A percentile compares a stretch with the other conserved stretches of the same genome.
Conservation (phyloP, 2,329 filamentous ascomycete genomes). For the Lecanoromycetidae sp. region DNA sequence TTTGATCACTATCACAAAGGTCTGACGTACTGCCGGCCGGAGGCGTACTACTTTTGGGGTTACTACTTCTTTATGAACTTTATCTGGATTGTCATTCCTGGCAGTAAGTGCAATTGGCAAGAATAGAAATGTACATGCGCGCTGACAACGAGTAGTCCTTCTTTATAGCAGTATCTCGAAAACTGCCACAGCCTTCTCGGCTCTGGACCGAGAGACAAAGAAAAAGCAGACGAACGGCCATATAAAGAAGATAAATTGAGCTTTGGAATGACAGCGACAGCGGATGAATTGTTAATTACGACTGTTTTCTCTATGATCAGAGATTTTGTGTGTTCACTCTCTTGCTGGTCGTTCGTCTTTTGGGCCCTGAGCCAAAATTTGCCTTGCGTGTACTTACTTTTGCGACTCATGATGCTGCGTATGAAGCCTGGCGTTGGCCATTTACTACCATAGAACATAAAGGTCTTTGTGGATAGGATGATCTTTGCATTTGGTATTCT, state of each 20-base stretch:
- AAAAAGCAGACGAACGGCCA: slow-evolving; percentile 21
- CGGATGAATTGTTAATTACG: neutral
- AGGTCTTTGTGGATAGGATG: slow-evolving; percentile 1
- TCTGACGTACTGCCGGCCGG: slow-evolving; percentile 47
- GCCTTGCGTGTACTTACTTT: no score
- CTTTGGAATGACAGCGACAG: neutral
- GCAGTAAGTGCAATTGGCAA: slow-evolving; percentile 31
- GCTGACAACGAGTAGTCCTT: slow-evolving; percentile 23
- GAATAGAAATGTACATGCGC: slow-evolving; percentile 21
- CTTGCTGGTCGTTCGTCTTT: neutral
- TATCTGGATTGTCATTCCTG: slow-evolving; percentile 53
- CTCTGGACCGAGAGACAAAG: slow-evolving; percentile 23
- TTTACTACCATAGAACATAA: neutral
- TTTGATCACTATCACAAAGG: slow-evolving; percentile 47
- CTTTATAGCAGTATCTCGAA: slow-evolving; percentile 28
- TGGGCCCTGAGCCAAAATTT: neutral
- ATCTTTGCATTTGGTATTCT: no score
- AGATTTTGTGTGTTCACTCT: neutral
- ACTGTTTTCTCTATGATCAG: neutral
- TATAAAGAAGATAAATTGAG: slow-evolving; percentile 17
- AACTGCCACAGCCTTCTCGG: slow-evolving; percentile 27
- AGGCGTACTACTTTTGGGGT: slow-evolving; percentile 52
- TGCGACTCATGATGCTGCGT: neutral
- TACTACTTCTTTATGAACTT: slow-evolving; percentile 57
- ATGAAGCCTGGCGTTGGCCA: neutral